These are phyloP conservation scores for Fraxinus xanthoxyloides DNA, from an alignment of 305 asterid genomes.

Conservation along the genomic window DNA sequence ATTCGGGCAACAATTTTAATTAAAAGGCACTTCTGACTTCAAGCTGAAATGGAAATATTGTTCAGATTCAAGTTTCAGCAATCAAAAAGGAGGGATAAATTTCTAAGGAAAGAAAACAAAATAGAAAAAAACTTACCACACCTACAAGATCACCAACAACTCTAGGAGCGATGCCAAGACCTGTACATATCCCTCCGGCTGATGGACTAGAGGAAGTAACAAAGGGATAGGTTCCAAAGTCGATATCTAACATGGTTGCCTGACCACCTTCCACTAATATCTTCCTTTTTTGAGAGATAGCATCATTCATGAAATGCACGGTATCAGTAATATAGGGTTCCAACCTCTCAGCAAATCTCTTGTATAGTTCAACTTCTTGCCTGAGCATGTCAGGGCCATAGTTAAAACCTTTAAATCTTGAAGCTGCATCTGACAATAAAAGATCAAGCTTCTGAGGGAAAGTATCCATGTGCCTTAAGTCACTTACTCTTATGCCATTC, in stretches of 20 bases:
- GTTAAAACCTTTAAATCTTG: slow-evolving; percentile 72
- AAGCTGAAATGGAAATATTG: background rate
- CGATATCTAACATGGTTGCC: slow-evolving; percentile 94
- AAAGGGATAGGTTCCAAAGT: slow-evolving; percentile 94
- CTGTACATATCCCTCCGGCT: slow-evolving; percentile 98
- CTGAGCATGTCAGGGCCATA: slow-evolving; percentile 76
- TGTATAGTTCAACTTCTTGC: slow-evolving; percentile 83
- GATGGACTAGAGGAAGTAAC: slow-evolving; percentile 96
- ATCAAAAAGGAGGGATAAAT: background rate
- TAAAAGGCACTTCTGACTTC: background rate
- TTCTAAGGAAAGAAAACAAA: background rate
- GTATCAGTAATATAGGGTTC: slow-evolving; percentile 84
- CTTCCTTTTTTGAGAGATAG: slow-evolving; percentile 60
- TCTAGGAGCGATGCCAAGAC: slow-evolving; percentile 97
- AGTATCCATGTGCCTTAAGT: slow-evolving; percentile 95
- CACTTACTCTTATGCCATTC: slow-evolving; percentile 90
- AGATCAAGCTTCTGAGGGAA: slow-evolving; percentile 85
- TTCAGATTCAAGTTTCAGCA: background rate
- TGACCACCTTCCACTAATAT: slow-evolving; percentile 98
- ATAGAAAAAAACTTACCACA: slow-evolving; percentile 59
- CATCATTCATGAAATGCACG: slow-evolving; percentile 76
- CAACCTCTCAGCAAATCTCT: slow-evolving; percentile 80
- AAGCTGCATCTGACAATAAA: slow-evolving; percentile 79
- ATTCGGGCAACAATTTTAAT: background rate
- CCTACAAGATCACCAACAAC: slow-evolving; percentile 88